Conservation (phyloP, 257 asterid genomes). For the Lantana camara region DNA sequence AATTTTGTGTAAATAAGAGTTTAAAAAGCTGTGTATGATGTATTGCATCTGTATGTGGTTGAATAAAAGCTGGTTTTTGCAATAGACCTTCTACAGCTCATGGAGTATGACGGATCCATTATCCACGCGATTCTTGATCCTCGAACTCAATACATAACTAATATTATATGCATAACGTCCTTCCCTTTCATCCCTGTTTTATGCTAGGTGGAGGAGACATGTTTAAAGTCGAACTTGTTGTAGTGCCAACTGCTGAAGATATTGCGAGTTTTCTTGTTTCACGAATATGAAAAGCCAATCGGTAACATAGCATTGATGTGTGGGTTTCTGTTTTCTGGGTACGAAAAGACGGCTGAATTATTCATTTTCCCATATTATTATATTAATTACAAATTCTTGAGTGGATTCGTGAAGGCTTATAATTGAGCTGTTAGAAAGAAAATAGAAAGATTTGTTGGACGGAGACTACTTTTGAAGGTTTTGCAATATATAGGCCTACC, state of each 20-base stretch:
- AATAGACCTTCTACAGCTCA: background rate
- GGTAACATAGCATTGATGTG: slow-evolving; percentile 5
- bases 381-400: slow-evolving; percentile 20
- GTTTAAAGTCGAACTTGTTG: background rate
- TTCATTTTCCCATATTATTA: slow-evolving; percentile 22
- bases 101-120: background rate
- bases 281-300: slow-evolving; percentile 33
- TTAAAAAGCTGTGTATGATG: no score
- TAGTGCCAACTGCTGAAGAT: background rate
- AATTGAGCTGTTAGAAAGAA: slow-evolving; percentile 21
- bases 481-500: no score
- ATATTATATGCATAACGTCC: background rate
- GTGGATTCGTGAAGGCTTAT: slow-evolving; percentile 32
- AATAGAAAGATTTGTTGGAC: background rate
- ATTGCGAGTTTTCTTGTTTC: slow-evolving; percentile 17
- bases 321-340: slow-evolving; percentile 14
- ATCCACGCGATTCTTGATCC: no score
- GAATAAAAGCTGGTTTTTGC: background rate
- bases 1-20: no score
- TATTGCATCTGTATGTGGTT: no score
- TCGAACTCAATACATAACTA: no score
- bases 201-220: background rate
- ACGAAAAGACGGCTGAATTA: slow-evolving; percentile 33
- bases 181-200: background rate
- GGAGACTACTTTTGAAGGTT: slow-evolving; percentile 11